phyloP scores from a whole-genome alignment of 805 yeast genomes.

The Brettanomyces bruxellensis region DNA sequence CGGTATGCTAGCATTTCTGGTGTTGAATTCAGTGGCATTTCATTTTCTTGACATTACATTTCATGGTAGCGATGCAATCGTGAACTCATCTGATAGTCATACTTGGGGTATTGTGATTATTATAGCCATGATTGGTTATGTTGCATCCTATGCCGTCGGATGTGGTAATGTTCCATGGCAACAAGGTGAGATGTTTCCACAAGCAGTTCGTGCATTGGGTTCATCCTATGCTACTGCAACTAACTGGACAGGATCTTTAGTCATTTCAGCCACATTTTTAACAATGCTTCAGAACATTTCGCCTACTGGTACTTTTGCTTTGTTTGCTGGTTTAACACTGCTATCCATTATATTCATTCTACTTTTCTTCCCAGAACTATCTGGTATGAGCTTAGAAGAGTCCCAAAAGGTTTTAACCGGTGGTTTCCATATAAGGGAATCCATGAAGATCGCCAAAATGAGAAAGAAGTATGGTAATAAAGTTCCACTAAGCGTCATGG shows the following conservation, averaged over 20 bases:
- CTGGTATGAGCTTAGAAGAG: conserved; percentile 86
- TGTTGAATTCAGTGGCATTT: conserved; percentile 83
- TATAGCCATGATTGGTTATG: conserved; percentile 76
- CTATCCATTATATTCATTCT: conserved; percentile 65
- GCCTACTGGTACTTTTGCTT: conserved; percentile 88
- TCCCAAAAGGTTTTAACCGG: conserved; percentile 71
- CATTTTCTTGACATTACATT: conserved; percentile 68
- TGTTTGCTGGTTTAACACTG: conserved; percentile 76
- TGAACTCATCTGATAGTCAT: conserved; percentile 38
- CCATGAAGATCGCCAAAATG: conserved; percentile 43
- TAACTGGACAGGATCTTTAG: conserved; percentile 92
- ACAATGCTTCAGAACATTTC: conserved; percentile 91
- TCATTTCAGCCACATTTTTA: conserved; percentile 83
- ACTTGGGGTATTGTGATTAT: conserved; percentile 89
- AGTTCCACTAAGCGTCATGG: no score
- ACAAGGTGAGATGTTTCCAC: conserved; percentile 91
- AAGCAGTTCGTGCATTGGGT: conserved; percentile 87
- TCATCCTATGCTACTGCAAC: conserved; percentile 85
- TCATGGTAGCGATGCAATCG: conserved; percentile 34
- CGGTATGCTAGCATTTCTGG: conserved; percentile 69
- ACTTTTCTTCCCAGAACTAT: conserved; percentile 86
- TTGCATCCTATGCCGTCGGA: conserved; percentile 88
- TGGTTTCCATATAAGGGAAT: conserved; percentile 78
- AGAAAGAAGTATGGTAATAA: conserved; percentile 17
- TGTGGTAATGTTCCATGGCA: conserved; percentile 99